phyloP scores from a whole-genome alignment of 2,329 filamentous ascomycete genomes.

The Leptosphaerulina australis region DNA sequence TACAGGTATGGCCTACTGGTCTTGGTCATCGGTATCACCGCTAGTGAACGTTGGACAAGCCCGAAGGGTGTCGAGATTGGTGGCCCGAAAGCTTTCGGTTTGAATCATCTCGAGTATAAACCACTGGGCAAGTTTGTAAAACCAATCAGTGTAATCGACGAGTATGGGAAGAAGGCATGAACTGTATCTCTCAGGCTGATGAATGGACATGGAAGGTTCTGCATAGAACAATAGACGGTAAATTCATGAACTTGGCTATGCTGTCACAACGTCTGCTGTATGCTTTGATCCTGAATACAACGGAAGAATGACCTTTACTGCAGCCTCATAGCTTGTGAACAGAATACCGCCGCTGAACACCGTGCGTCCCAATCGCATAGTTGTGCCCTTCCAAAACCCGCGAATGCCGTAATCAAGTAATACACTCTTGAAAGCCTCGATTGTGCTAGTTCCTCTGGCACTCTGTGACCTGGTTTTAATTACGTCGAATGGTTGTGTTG shows the following conservation, averaged over 20 bases:
- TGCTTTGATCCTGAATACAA: constrained; percentile 34
- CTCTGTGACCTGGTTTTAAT: constrained; percentile 69
- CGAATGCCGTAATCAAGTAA: constrained; percentile 62
- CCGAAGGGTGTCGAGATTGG: constrained; percentile 57
- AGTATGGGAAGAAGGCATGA: constrained; percentile 47
- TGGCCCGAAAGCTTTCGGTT: constrained; percentile 57
- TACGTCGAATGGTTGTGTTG: constrained; percentile 67
- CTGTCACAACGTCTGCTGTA: constrained; percentile 23
- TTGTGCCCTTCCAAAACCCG: constrained; percentile 71
- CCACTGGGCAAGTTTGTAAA: constrained; percentile 60
- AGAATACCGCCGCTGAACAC: constrained; percentile 71
- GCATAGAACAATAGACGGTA: not conserved
- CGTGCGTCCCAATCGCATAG: constrained; percentile 69
- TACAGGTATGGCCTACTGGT: constrained; percentile 61
- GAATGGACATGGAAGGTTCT: not conserved
- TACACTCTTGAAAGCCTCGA: constrained; percentile 62
- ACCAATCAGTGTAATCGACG: constrained; percentile 61
- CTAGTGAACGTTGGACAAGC: constrained; percentile 61
- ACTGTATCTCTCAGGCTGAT: not conserved
- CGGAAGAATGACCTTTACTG: constrained; percentile 57
- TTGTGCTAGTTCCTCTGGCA: constrained; percentile 62
- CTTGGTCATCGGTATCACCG: constrained; percentile 60
- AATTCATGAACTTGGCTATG: constrained; percentile 21
- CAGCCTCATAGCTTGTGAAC: constrained; percentile 67
- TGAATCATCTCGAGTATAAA: constrained; percentile 57